Evolutionary conservation across 2,329 filamentous ascomycete genomes (phyloP), one percentile per base, ranked within the genome.

Genomic region (Ampelomyces quisqualis): DNA sequence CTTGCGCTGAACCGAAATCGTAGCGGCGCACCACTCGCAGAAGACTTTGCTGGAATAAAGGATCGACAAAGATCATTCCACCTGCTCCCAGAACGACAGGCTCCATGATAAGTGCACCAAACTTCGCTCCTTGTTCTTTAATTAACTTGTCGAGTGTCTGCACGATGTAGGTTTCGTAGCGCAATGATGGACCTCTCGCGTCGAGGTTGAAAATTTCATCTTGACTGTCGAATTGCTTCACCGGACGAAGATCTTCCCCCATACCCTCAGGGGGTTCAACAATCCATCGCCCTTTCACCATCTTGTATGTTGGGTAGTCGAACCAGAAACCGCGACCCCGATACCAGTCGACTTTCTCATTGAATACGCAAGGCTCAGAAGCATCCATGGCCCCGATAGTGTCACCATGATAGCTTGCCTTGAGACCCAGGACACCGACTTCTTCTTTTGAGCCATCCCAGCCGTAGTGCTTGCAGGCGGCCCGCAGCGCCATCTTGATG

Each of bases 351-450:
- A 90, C 85, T 62, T 88, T 88, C 55, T 88, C 79, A 56, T 94
- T 94, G 64, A 78, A 94, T 0, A 80, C 79, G 22, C 80, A 84
- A 0, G 88, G 88, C 59, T 93, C 87, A 0, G 86, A 82, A 38
- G 82, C 86, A 63, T 93, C 88, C 89, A 94, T 93, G 0, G 86
- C 87, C 0, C 88, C 88, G 32, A 94, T 90, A 0, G 88, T 94
- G 58, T 94, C 89, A 2, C 88, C 89, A 55, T 94, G 89, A 56
- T 94, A 94, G 51, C 85, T 86, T 0, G 87, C 87, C 60, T 84
- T 86, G 7, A 94, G 70, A 0, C 88, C 88, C 3, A 94, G 63
- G 2, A 93, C 79, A 3, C 80, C 80, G 8, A 90, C 73, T 7
- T 77, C 65, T 34, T 81, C 76, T 2, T 76, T 70, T 10, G 71